Conservation (phyloP, 257 asterid species). For the Nicotiana sylvestris region DNA sequence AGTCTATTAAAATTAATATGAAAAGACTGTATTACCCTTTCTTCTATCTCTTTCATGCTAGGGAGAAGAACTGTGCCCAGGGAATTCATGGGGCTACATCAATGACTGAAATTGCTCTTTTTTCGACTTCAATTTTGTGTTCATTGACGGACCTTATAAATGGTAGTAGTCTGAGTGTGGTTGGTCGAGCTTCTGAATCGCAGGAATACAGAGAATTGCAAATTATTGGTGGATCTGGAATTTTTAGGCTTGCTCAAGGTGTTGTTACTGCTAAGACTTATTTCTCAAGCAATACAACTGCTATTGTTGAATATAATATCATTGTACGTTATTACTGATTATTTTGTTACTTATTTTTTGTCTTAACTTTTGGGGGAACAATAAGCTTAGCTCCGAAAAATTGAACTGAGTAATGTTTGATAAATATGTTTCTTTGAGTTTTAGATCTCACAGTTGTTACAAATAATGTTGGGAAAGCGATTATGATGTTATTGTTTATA, state of each 20-base stretch:
- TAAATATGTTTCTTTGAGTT: no score
- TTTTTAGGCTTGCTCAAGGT: slow-evolving; percentile 37
- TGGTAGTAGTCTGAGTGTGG: slow-evolving; percentile 29
- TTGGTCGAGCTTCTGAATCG: slow-evolving; percentile 25
- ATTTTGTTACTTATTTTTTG: background rate
- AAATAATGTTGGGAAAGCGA: no score
- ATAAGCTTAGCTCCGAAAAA: background rate
- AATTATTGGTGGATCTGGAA: slow-evolving; percentile 35
- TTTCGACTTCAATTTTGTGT: slow-evolving; percentile 27
- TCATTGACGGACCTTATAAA: slow-evolving; percentile 24
- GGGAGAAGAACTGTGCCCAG: slow-evolving; percentile 11
- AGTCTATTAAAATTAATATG: no score
- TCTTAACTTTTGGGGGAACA: no score
- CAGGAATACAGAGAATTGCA: slow-evolving; percentile 35
- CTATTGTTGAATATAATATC: slow-evolving; percentile 15
- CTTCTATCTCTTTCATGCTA: no score
- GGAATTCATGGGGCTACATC: slow-evolving; percentile 31
- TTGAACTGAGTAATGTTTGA: no score
- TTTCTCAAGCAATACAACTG: slow-evolving; percentile 13
- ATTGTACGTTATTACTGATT: slow-evolving; percentile 6
- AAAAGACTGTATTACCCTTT: no score
- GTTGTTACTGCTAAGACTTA: slow-evolving; percentile 26
- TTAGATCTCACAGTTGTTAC: no score
- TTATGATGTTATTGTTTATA: no score
- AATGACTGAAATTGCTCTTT: slow-evolving; percentile 23